Conservation (phyloP, 2,329 filamentous ascomycete genomes). For the Ophiostoma novo-ulmi region DNA sequence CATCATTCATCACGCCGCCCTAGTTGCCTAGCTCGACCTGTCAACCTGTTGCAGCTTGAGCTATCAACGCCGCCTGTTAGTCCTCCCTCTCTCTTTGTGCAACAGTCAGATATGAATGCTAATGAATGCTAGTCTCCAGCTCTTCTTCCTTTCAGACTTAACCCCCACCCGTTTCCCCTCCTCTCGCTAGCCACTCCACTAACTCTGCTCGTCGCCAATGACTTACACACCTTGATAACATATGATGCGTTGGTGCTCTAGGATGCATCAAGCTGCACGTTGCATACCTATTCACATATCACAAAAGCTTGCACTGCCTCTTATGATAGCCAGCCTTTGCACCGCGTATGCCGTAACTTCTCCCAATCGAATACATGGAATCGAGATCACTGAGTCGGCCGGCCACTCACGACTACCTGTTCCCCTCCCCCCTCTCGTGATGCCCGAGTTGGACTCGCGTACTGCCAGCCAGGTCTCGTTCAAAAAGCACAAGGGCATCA, state of each 20-base stretch:
- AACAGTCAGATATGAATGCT: background rate
- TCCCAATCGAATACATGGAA: background rate
- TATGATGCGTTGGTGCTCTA: background rate
- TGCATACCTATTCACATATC: background rate
- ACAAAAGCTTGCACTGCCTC: background rate
- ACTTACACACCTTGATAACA: background rate
- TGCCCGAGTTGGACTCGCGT: background rate
- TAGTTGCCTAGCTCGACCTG: background rate
- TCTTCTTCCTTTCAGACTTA: background rate
- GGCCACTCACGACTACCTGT: background rate
- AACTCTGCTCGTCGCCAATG: background rate
- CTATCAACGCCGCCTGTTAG: no score
- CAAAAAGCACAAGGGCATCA: no score
- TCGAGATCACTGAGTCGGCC: background rate
- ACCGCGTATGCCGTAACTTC: background rate
- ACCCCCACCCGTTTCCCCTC: background rate
- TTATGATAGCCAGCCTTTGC: no score
- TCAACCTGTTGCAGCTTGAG: background rate
- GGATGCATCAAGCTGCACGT: background rate
- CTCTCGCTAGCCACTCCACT: background rate
- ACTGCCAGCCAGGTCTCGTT: background rate
- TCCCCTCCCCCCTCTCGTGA: background rate
- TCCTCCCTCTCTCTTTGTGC: background rate
- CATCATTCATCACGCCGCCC: conserved; percentile 1
- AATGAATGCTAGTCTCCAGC: background rate